Evolutionary conservation across 495 filamentous ascomycete genomes (phyloP).

Genomic region (Talaromyces ruber): DNA sequence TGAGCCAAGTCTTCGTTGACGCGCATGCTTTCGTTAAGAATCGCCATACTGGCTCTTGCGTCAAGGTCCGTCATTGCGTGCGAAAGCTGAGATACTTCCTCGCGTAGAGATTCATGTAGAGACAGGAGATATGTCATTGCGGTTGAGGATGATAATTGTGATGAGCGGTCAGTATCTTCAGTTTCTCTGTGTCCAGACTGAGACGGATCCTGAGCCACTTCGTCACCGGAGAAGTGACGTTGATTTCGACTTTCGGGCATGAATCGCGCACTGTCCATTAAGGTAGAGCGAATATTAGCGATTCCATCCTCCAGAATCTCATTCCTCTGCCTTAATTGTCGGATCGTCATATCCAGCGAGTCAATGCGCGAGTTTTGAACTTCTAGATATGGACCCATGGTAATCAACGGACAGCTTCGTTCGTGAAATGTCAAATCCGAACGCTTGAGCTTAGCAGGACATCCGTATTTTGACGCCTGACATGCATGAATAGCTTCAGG

Average conservation of each 20-base stretch:
- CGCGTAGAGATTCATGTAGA: conserved; percentile 59
- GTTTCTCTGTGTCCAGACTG: background rate
- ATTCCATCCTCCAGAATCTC: conserved; percentile 50
- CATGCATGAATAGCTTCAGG: conserved; percentile 46
- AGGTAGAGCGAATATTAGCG: conserved; percentile 34
- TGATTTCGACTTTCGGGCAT: conserved; percentile 6
- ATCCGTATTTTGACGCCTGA: conserved; percentile 48
- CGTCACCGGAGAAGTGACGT: background rate
- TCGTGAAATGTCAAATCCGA: conserved; percentile 43
- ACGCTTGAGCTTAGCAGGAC: conserved; percentile 41
- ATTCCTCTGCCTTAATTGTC: conserved; percentile 47
- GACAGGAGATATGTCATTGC: conserved; percentile 53
- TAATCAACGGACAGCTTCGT: conserved; percentile 46
- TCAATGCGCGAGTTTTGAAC: conserved; percentile 48
- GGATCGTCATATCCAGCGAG: conserved; percentile 46
- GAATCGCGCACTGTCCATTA: conserved; percentile 26
- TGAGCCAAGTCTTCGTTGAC: conserved; percentile 61
- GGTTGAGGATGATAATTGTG: conserved; percentile 23
- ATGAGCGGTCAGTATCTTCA: conserved; percentile 6
- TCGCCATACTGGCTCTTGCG: conserved; percentile 55
- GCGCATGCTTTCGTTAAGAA: conserved; percentile 60
- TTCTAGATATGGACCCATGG: conserved; percentile 50
- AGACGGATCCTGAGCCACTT: background rate
- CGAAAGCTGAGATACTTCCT: conserved; percentile 51
- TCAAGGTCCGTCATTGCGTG: conserved; percentile 55